Base-by-base conservation (phyloP, 352 stramenopile genomes). In the Phytophthora aleatoria region DNA sequence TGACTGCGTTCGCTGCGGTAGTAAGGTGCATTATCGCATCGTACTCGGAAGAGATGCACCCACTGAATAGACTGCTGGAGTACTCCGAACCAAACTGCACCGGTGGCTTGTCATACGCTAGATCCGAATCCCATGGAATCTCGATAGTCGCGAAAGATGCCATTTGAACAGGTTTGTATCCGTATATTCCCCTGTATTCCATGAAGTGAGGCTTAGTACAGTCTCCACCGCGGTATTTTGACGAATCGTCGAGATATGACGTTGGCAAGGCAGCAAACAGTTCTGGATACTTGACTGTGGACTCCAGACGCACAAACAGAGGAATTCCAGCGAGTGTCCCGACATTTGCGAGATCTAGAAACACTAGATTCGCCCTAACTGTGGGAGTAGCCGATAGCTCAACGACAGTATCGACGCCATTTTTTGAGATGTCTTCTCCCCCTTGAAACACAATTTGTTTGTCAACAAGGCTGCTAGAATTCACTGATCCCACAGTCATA, bases 151-250 rank as follows among this genome's bases (percentile, higher is more conserved):
- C 24, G 12, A 26, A 35, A 5, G 7, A 53, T 27, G 33, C 30
- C 31, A 16, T 39, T 13, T 13, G 30, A 31, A 24, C 30, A n/a
- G 35, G 35, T 8, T 35, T 28, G 15, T 49, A 49, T 9, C 55
- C 55, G 3, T 13, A 35, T 27, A 38, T n/a, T 28, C 6, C 26
- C 16, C 45, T 50, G 35, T 55, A 62, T 11, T 55, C 31, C 44
- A 55, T 39, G 44, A 62, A 49, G 9, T 62, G 55, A 0, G 55
- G 33, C 9, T 12, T 9, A 10, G 16, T 39, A 36, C 55, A 62
- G 24, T 62, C 26, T 13, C 55, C 55, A n/a, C 20, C 35, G 35
- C 12, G 35, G n/a, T 41, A 41, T n/a, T 41, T 3, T 4, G 35
- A 41, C 10, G 35, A 41, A 10, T 6, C 8, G 43, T 50, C 43